A percentile compares a stretch with the other conserved stretches of the same genome.
Conservation (phyloP, 169 alveolate species). For the Theileria parva region DNA sequence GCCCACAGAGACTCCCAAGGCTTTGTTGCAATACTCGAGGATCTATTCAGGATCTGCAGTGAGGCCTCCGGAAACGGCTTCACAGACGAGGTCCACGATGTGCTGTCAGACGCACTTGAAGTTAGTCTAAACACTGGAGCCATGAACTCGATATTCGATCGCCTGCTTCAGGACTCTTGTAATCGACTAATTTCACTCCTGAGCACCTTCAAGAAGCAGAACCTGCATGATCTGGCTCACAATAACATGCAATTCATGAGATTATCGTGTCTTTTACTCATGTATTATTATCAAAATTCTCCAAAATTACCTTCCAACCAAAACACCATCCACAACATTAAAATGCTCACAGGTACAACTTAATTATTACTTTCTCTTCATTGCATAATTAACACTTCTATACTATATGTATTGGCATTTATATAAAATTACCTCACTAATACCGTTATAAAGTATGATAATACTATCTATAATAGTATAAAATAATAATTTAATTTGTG, state of each 20-base stretch:
- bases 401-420: too few relatives aligned
- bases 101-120: conserved; percentile 11
- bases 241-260: conserved; percentile 16
- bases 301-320: neutral
- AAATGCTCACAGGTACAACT: neutral
- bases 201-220: neutral
- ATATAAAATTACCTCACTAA: too few relatives aligned
- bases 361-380: too few relatives aligned
- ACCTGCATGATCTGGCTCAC: neutral
- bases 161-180: neutral
- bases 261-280: conserved; percentile 2
- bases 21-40: conserved; percentile 1
- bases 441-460: too few relatives aligned
- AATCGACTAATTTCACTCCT: neutral
- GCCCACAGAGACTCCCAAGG: conserved; percentile 11
- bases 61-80: neutral
- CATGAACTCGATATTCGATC: neutral
- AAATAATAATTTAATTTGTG: neutral
- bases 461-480: too few relatives aligned
- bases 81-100: neutral
- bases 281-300: neutral
- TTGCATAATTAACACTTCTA: too few relatives aligned
- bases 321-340: neutral
- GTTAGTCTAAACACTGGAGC: neutral
- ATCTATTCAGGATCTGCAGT: neutral